Base-by-base conservation (phyloP, 805 yeast genomes). In the Pichia sporocuriosa region DNA sequence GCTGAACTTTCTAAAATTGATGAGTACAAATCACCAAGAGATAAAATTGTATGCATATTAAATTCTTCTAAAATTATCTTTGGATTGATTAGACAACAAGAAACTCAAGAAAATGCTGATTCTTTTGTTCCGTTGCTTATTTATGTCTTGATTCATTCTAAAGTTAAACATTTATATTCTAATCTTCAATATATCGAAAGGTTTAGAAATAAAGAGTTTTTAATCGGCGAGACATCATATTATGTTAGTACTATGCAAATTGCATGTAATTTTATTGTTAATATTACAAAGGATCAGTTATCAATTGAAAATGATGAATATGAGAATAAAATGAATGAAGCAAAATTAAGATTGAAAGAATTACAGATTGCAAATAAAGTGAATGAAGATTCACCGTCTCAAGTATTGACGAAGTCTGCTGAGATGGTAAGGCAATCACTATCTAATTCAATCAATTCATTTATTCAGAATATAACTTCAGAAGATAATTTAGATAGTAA, bases 1-100 rank as follows among this genome's bases (percentile, higher is more conserved):
- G 68, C 67, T 11, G 97, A 93, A 61, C 68, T 93, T 37, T 67
- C 70, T 48, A 87, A 87, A 52, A 79, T 93, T 54, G 83, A 84
- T 59, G 71, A 76, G 40, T 94, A 83, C 59, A 75, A 94, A 52
- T 90, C 97, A 0, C 98, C 98, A 13, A 69, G 98, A 40, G 98
- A 94, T 57, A 93, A 93, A 56, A 78, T 87, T 48, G 86, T 93
- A 29, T 93, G 97, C 58, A 70, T 93, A 3, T 69, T 93, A 47
- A 94, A 93, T 62, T 79, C 93, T 40, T 90, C 97, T 57, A 90
- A 90, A 61, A 89, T 93, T 17, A 81, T 94, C 6, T 89, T 88
- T 67, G 94, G 95, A 10, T 70, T 86, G 43, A 73, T 94, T 35
- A 79, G 88, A 47, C 84, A 79, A 46, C 61, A 61, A 37, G 62